Evolutionary conservation across 176 grass and related monocot species (phyloP).

Genomic region (Musa troglodytarum): DNA sequence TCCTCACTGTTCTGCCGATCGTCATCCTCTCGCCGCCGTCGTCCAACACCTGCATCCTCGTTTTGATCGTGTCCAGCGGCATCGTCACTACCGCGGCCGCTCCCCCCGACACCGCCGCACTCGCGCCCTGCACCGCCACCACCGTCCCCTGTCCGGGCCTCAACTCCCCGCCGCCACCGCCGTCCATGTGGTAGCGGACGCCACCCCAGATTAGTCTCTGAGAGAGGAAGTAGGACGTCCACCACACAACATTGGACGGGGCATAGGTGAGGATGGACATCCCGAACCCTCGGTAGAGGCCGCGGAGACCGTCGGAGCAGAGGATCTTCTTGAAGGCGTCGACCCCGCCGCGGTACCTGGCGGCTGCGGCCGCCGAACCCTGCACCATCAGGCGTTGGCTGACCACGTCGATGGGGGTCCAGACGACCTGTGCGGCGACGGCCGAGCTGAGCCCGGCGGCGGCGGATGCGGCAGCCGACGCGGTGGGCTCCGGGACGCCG

Average conservation of each 20-base stretch:
- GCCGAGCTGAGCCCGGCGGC: constrained; percentile 54
- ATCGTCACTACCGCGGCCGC: constrained; percentile 74
- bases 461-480: constrained; percentile 55
- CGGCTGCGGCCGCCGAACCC: constrained; percentile 5
- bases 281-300: constrained; percentile 85
- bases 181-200: constrained; percentile 22
- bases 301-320: constrained; percentile 44
- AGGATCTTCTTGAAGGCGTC: constrained; percentile 70
- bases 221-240: constrained; percentile 64
- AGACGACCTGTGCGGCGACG: constrained; percentile 75
- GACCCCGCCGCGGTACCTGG: constrained; percentile 47
- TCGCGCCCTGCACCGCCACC: constrained; percentile 71
- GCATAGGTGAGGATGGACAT: constrained; percentile 84
- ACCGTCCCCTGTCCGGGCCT: constrained; percentile 19
- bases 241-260: constrained; percentile 89
- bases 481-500: constrained; percentile 50
- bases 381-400: constrained; percentile 92
- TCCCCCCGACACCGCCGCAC: constrained; percentile 54
- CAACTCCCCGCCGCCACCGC: constrained; percentile 16
- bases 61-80: constrained; percentile 91
- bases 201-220: constrained; percentile 56
- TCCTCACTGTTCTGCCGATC: constrained; percentile 43
- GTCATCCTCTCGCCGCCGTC: constrained; percentile 26
- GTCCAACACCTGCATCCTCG: constrained; percentile 80
- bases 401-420: constrained; percentile 83